Percentiles rank a stretch among this genome's conserved stretches.
phyloP scores from a whole-genome alignment of 148 eudicot genomes.

The Vaccinium vitisidaea region DNA sequence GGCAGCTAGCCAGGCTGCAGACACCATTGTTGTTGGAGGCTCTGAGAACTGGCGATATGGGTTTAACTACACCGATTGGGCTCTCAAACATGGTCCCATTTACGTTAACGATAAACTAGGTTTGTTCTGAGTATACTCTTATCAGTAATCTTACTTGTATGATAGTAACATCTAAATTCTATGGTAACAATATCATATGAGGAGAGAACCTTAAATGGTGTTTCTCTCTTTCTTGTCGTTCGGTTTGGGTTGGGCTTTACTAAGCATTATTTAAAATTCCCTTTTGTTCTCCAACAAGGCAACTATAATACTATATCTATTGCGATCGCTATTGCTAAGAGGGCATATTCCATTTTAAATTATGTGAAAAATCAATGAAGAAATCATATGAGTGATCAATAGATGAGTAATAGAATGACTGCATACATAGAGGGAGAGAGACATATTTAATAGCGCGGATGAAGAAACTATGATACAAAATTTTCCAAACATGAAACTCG shows the following conservation, averaged over 20 bases:
- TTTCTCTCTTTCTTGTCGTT: neutral
- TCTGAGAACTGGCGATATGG: conserved; percentile 22
- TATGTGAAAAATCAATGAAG: neutral
- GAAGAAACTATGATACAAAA: neutral
- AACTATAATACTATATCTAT: too few species aligned
- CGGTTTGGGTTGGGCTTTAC: too few species aligned
- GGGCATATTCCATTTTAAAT: neutral
- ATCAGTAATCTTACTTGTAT: too few species aligned
- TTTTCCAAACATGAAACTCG: neutral
- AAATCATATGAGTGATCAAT: neutral
- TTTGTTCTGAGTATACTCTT: neutral
- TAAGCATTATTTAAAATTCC: too few species aligned
- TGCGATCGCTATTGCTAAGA: neutral
- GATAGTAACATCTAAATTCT: neutral
- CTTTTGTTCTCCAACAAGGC: too few species aligned
- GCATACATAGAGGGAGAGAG: neutral
- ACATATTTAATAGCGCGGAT: neutral
- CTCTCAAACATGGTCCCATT: conserved; percentile 15
- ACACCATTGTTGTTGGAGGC: conserved; percentile 19
- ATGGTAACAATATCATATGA: neutral
- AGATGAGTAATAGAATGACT: neutral
- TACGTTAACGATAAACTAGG: conserved; percentile 19
- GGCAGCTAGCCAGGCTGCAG: conserved; percentile 11
- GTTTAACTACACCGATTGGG: conserved; percentile 21
- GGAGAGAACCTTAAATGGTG: neutral